Evolutionary conservation across 2,329 filamentous ascomycete species (phyloP).

Genomic region (Stemphylium vesicarium): DNA sequence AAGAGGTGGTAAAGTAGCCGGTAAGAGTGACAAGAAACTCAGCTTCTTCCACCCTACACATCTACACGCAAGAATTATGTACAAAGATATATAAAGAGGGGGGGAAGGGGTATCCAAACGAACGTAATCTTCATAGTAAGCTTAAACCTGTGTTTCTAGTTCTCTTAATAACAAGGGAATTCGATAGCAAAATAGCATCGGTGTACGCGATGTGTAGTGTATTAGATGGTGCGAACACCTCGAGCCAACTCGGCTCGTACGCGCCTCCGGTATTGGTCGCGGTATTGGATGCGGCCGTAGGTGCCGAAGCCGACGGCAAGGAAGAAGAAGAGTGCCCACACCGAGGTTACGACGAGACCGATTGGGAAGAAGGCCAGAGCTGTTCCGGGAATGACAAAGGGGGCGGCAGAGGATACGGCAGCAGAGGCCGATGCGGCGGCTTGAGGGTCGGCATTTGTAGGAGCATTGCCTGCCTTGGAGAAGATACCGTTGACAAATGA

Average conservation of each 20-base stretch:
- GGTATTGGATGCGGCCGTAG: slow-evolving; percentile 69
- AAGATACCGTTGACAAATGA: slow-evolving; percentile 76
- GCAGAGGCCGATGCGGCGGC: slow-evolving; percentile 48
- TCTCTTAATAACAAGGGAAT: background rate
- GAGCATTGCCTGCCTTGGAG: slow-evolving; percentile 58
- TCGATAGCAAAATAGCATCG: background rate
- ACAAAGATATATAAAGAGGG: slow-evolving; percentile 24
- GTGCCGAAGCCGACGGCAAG: slow-evolving; percentile 67
- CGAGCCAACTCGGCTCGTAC: slow-evolving; percentile 50
- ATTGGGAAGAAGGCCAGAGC: slow-evolving; percentile 73
- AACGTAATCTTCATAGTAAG: slow-evolving; percentile 23
- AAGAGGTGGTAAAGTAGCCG: background rate
- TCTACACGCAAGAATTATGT: slow-evolving; percentile 21
- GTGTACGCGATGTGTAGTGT: background rate
- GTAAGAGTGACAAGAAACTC: background rate
- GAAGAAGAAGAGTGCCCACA: slow-evolving; percentile 65
- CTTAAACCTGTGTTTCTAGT: slow-evolving; percentile 3
- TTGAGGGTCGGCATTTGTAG: slow-evolving; percentile 57
- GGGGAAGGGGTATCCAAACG: slow-evolving; percentile 22
- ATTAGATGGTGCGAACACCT: slow-evolving; percentile 46
- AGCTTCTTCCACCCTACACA: background rate
- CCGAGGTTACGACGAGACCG: slow-evolving; percentile 69
- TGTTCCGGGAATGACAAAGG: slow-evolving; percentile 73
- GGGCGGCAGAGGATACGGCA: slow-evolving; percentile 50
- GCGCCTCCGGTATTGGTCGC: slow-evolving; percentile 66